Evolutionary conservation across 495 filamentous ascomycete species (phyloP), one percentile per base, ranked within the genome.

Genomic region (Pyrenula massariospora): DNA sequence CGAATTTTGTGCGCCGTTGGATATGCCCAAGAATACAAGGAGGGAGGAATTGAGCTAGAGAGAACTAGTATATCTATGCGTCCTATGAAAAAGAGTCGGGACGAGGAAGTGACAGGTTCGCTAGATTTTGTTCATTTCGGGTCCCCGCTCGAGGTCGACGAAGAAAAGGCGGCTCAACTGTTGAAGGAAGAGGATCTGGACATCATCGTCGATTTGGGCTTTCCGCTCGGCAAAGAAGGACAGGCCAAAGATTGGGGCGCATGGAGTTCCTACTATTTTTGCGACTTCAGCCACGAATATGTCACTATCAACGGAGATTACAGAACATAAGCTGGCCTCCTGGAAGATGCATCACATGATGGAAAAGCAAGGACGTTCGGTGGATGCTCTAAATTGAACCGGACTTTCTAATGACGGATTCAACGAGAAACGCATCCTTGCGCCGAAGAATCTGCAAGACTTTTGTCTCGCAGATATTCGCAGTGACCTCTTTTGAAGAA

Each of bases 211-310:
- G 80, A 84, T 61, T 70, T 92, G 8, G 75, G 75, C 52, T 73
- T 73, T 62, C 74, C 75, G 53, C 69, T 70, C 59, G 84, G 83
- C 25, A 78, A 76, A 24, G 77, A 69, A 56, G 86, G 87, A 23
- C 70, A 76, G 57, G 83, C 90, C 66, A 83, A 91, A 68, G 88
- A 86, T 10, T n/a, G n/a, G n/a, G n/a, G n/a, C n/a, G n/a, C n/a
- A n/a, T n/a, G n/a, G n/a, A n/a, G n/a, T n/a, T 82, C 84, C 10
- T 91, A 90, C 69, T 97, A 89, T 86, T 96, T 92, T 60, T 97
- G 93, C 69, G 93, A 97, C 73, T 94, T 95, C 70, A 96, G 90
- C 70, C 93, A 96, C 68, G 93, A 97, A 73, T 98, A 93, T 75
- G 89, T 86, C 48, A 94, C 89, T 36, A 95, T 94, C 65, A 94